Evolutionary conservation across 768 basidiomycete genomes (phyloP), one percentile per base, ranked within the genome.

Genomic region (Paxillus rubicundulus): DNA sequence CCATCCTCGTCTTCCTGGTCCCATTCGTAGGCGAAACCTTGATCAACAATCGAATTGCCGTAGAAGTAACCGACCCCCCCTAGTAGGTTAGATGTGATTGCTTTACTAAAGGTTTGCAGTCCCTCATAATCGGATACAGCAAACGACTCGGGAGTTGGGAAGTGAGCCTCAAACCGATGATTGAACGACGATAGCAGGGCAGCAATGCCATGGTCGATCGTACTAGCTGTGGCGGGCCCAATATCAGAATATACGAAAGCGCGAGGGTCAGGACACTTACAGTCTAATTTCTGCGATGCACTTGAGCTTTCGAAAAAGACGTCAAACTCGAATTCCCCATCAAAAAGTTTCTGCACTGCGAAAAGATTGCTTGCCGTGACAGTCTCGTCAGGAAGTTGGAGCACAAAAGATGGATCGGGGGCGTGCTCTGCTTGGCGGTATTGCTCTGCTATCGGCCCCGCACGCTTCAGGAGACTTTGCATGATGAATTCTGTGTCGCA

Each of bases 41-140:
- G 77, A 66, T 98, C 88, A 8, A 97, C 81, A 57, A 98, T 86
- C 1, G 92, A 94, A 5, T 79, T 83, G 13, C 95, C 95, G 61
- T 95, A 88, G 71, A 95, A 98, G 71, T 97, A 98, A 10, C 95
- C 95, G 34, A 98, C 84, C 17, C 95, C 95, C 49, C 92, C 95
- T 10, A 98, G 72, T 40, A 98, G 79, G 65, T 93, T 98, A 1
- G 95, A 87, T 0, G 94, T 96, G 52, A 96, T 82, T 5, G 85
- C 86, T 63, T 89, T 87, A 2, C 93, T 96, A 66, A 98, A 98
- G 0, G 74, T 73, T 48, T 82, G 73, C 17, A 93, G 71, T 2
- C 74, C 70, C 24, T 75, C 69, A 28, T 78, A 68, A 56, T 71
- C 77, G 13, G 81, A 74, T 2, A 71, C 70, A 17, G 73, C 65